Conservation (phyloP, 306 rosid species). For the Coriaria nepalensis region DNA sequence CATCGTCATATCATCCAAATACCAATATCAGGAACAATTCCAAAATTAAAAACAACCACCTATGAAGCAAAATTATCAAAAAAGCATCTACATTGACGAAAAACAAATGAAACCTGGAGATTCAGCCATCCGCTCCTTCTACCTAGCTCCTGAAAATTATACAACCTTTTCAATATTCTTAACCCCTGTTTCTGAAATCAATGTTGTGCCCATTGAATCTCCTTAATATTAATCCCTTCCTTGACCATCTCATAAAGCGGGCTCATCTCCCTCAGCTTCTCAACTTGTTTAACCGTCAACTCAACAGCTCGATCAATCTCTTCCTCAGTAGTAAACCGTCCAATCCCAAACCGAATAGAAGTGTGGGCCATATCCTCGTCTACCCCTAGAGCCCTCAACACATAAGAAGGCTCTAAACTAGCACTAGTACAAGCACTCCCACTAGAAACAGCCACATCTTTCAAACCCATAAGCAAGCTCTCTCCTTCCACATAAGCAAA, state of each 20-base stretch:
- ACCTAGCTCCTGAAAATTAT: too few species aligned
- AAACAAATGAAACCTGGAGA: too few species aligned
- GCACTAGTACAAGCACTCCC: constrained; percentile 98
- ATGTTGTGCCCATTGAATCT: constrained; percentile 45
- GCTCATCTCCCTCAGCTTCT: constrained; percentile 89
- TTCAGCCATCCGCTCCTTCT: too few species aligned
- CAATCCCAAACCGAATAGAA: constrained; percentile 90
- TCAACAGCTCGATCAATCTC: constrained; percentile 73
- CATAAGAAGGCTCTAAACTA: constrained; percentile 93
- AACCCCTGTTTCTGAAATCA: too few species aligned
- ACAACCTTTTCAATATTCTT: too few species aligned
- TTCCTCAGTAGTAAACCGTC: constrained; percentile 83
- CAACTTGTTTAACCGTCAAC: constrained; percentile 69
- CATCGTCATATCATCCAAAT: too few species aligned
- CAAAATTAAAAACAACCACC: too few species aligned
- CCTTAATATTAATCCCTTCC: constrained; percentile 78
- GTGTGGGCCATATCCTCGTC: constrained; percentile 99
- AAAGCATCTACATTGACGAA: too few species aligned
- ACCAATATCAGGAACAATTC: too few species aligned
- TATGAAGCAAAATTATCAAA: too few species aligned
- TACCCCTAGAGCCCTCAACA: constrained; percentile 88
- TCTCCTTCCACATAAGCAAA: constrained; percentile 88
- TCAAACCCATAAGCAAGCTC: constrained; percentile 90
- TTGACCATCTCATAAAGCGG: constrained; percentile 95
- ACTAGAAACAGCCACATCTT: constrained; percentile 96